Evolutionary conservation across 192 early-diverging fungal genomes (phyloP).

Genomic region (Phlyctochytrium bullatum): DNA sequence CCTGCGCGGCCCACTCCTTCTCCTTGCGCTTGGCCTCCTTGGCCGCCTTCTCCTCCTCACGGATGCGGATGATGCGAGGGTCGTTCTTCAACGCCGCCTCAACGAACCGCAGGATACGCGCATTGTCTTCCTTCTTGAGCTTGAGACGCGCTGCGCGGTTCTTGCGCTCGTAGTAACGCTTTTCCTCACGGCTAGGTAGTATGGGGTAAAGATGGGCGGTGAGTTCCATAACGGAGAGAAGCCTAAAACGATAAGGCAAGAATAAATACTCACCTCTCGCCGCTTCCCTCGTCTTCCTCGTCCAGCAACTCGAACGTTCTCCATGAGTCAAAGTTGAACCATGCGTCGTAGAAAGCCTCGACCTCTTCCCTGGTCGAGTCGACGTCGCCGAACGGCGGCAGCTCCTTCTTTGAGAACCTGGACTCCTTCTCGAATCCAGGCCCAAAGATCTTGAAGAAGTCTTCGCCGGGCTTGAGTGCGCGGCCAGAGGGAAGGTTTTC

Average conservation of each 20-base stretch:
- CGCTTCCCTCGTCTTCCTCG: slow-evolving; percentile 90
- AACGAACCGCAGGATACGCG: slow-evolving; percentile 79
- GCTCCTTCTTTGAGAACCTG: slow-evolving; percentile 90
- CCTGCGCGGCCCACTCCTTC: slow-evolving; percentile 66
- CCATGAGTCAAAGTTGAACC: slow-evolving; percentile 92
- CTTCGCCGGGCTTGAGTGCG: slow-evolving; percentile 65
- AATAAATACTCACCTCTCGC: slow-evolving; percentile 58
- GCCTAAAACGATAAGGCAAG: background rate
- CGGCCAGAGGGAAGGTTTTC: slow-evolving; percentile 63
- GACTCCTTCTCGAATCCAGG: slow-evolving; percentile 86
- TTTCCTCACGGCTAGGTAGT: slow-evolving; percentile 78
- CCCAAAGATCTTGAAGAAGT: slow-evolving; percentile 74
- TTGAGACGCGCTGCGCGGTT: slow-evolving; percentile 89
- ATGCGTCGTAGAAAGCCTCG: slow-evolving; percentile 73
- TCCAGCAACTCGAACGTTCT: slow-evolving; percentile 96
- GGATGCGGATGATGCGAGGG: slow-evolving; percentile 87
- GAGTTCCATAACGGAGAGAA: background rate
- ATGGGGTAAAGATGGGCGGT: no score
- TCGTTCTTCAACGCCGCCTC: slow-evolving; percentile 81
- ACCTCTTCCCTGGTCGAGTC: slow-evolving; percentile 62
- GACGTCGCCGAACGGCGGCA: slow-evolving; percentile 75
- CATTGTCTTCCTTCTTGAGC: slow-evolving; percentile 97
- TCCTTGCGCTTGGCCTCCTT: slow-evolving; percentile 90
- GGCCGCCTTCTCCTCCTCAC: slow-evolving; percentile 84
- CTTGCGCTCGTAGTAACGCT: slow-evolving; percentile 91